Base-by-base conservation (phyloP, 2,329 filamentous ascomycete species). In the Aspergillus terreus region DNA sequence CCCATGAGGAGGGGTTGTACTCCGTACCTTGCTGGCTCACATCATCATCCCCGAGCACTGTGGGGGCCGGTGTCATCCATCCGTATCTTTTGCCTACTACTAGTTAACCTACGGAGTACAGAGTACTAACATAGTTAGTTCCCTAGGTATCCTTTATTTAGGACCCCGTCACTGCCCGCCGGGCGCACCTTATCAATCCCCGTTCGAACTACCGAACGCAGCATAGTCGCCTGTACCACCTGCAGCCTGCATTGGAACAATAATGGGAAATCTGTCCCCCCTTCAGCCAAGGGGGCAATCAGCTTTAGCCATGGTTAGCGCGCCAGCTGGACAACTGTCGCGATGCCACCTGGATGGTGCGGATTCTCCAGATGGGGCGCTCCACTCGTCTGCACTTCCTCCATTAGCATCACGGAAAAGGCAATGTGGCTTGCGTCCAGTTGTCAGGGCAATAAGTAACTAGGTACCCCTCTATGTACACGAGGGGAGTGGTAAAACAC, bases 1-100 rank as follows among this genome's bases (percentile, higher is more conserved):
- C 35, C 35, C 14, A 38, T 38, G 35, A 17, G 35, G 14, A 38
- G 14, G 14, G 46, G 41, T 40, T 23, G 51, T 51, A 54, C 51
- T 48, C 27, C 15, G 51, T 51, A 54, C 51, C 51, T 52, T 49
- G 46, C 54, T 56, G 43, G 49, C 49, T 54, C 49, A 49, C 49
- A 51, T 51, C 47, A 51, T 46, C 44, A 15, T 12, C 19, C 7
- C 32, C 36, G 47, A 44, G 38, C 27, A 7, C 27, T 30, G 41
- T 49, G 41, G 47, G 47, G 46, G 15, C 17, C n/a, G 35, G 17
- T 14, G 6, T 21, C n/a, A 11, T 35, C 19, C 17, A 17, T 14
- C 14, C 12, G 42, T 21, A 12, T n/a, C 14, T 6, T 23, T 6
- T 6, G 23, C 23, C 23, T 23, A 6, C 23, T 23, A 6, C 6